Base-by-base conservation (phyloP, 345 rosid genomes). In the Melaleuca quinquenervia region DNA sequence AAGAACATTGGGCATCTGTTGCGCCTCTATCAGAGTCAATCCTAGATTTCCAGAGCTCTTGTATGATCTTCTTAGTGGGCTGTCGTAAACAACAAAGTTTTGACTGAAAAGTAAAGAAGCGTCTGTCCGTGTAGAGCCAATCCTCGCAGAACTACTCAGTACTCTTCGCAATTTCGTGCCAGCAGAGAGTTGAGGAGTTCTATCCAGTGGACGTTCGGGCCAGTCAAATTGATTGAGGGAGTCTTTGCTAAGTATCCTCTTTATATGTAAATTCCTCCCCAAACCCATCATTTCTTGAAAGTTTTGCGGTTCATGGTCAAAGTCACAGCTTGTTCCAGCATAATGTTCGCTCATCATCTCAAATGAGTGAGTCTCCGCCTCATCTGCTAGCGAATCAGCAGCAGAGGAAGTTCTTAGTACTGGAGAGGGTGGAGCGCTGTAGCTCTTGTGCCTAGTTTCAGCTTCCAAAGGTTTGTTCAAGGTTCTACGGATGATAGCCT, bases 391-490 rank as follows among this genome's bases (percentile, higher is more conserved):
- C 82, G 88, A 95, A 90, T 95, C 95, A 58, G 94, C 91, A 88
- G 90, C 96, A 22, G 96, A 92, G 84, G 97, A 96, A 52, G 94
- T 93, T 84, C 96, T 91, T 82, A 93, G 82, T n/a, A 90, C 92
- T 7, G 99, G 98, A 87, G 99, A 96, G 80, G 99, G 94, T 2
- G 99, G 99, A 49, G 97, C 99, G 70, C 99, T 98, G 50, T 86
- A 90, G 94, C 91, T 89, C 91, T 94, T 91, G 87, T 90, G 93
- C 89, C 89, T 91, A 88, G 88, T 93, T 88, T 92, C 94, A 55
- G 92, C 89, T 87, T 89, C 86, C 26, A 29, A 85, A 85, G 92
- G 92, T 88, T 93, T 94, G 94, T 98, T 98, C 53, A 98, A 88
- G n/a, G 98, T 94, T 92, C 89, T 94, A 70, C 99, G 93, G 84